Conservation (phyloP, 345 rosid species). For the Noccaea caerulescens region DNA sequence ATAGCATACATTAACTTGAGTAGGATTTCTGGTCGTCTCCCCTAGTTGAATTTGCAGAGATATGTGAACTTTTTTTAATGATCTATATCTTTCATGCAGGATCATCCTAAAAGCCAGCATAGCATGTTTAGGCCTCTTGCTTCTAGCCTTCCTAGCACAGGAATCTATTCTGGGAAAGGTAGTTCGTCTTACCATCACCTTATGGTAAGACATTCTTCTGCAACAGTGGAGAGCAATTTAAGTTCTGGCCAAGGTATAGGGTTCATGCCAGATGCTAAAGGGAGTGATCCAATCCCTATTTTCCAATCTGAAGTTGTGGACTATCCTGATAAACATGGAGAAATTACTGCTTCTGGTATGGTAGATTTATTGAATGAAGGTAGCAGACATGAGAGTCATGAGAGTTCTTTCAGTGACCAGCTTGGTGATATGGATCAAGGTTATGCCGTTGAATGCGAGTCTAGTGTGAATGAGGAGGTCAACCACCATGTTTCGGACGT, state of each 20-base stretch:
- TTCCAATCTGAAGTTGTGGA: slow-evolving; percentile 50
- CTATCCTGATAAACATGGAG: slow-evolving; percentile 57
- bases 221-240: slow-evolving; percentile 67
- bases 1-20: neutral
- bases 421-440: slow-evolving; percentile 49
- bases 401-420: slow-evolving; percentile 50
- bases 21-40: slow-evolving; percentile 3
- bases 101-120: slow-evolving; percentile 84
- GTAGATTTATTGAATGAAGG: slow-evolving; percentile 52
- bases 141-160: slow-evolving; percentile 93
- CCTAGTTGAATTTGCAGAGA: slow-evolving; percentile 5
- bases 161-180: slow-evolving; percentile 74
- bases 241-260: slow-evolving; percentile 67
- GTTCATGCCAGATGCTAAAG: slow-evolving; percentile 58
- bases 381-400: slow-evolving; percentile 47
- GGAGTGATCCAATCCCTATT: slow-evolving; percentile 54
- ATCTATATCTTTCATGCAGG: slow-evolving; percentile 54
- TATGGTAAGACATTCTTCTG: slow-evolving; percentile 69
- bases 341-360: slow-evolving; percentile 62
- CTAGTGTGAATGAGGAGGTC: slow-evolving; percentile 52
- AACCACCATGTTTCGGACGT: slow-evolving; percentile 45
- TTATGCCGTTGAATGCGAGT: slow-evolving; percentile 46
- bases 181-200: slow-evolving; percentile 62
- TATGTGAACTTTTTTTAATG: slow-evolving; percentile 19
- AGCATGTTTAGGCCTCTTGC: slow-evolving; percentile 98